phyloP scores from a whole-genome alignment of 208 protist genomes.

The Acanthamoeba healyi region DNA sequence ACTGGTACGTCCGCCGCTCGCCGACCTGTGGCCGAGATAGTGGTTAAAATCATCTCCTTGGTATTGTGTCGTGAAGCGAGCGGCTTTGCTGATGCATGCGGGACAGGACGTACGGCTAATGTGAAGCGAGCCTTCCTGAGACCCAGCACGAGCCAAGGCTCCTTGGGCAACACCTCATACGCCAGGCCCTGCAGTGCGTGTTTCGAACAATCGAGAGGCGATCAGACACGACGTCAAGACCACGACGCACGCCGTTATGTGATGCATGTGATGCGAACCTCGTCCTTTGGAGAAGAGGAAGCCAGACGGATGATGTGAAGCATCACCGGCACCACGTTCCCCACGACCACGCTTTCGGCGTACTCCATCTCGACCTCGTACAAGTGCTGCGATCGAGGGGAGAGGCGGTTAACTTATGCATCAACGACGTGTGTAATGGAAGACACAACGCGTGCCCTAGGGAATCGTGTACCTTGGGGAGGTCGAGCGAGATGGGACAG shows the following conservation, averaged over 20 bases:
- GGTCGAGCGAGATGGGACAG: not conserved
- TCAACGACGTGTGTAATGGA: too few species aligned
- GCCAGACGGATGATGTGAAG: constrained; percentile 11
- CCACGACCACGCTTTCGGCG: not conserved
- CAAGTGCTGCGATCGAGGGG: not conserved
- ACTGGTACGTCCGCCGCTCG: not conserved
- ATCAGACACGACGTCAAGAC: too few species aligned
- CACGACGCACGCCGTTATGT: too few species aligned
- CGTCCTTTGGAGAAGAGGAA: not conserved
- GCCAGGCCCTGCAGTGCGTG: not conserved
- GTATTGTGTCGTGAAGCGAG: too few species aligned
- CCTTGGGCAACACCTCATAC: constrained; percentile 11
- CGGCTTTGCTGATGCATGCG: too few species aligned
- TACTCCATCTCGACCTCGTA: constrained; percentile 28
- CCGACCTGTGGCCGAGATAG: not conserved
- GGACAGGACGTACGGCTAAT: not conserved
- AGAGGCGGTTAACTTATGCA: not conserved
- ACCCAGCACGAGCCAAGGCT: constrained; percentile 11
- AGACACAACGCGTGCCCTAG: too few species aligned
- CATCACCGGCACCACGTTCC: constrained; percentile 13
- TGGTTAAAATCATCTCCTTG: too few species aligned
- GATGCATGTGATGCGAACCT: too few species aligned
- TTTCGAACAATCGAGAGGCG: not conserved
- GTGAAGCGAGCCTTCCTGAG: constrained; percentile 50
- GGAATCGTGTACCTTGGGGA: not conserved